Evolutionary conservation across 164 flowering plant species (phyloP).

Genomic region (Brasenia schreberi): DNA sequence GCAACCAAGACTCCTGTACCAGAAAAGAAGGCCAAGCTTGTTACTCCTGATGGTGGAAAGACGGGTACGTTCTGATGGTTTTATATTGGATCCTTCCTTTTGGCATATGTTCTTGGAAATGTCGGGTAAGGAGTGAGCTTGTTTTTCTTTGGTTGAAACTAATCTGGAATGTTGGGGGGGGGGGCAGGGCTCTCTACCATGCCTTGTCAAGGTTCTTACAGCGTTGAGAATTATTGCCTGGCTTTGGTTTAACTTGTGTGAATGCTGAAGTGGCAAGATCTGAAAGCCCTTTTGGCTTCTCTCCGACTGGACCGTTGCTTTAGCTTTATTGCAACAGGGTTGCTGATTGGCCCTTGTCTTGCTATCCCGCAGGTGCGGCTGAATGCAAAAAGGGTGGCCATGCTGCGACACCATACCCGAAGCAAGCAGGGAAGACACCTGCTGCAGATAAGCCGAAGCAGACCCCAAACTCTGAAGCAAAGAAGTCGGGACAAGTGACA

Average conservation of each 20-base stretch:
- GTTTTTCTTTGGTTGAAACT: too few species aligned
- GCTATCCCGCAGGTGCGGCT: slow-evolving; percentile 1
- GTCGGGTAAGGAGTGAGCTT: too few species aligned
- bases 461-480: slow-evolving; percentile 16
- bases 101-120: too few species aligned
- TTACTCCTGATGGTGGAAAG: slow-evolving; percentile 41
- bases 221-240: neutral
- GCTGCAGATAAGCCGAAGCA: slow-evolving; percentile 21
- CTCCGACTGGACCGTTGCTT: too few species aligned
- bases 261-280: too few species aligned
- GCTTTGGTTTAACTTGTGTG: too few species aligned
- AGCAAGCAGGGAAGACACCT: slow-evolving; percentile 23
- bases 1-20: slow-evolving; percentile 31
- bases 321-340: neutral
- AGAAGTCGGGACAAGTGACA: slow-evolving; percentile 24
- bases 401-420: slow-evolving; percentile 42
- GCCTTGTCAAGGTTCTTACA: too few species aligned
- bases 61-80: slow-evolving; percentile 25
- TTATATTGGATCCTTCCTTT: neutral
- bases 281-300: too few species aligned
- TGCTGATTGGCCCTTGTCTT: neutral
- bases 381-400: slow-evolving; percentile 47
- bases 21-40: slow-evolving; percentile 56
- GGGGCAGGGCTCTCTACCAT: too few species aligned
- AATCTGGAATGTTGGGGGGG: too few species aligned